Evolutionary conservation across 164 flowering plant species (phyloP).

Genomic region (Protea cynaroides): DNA sequence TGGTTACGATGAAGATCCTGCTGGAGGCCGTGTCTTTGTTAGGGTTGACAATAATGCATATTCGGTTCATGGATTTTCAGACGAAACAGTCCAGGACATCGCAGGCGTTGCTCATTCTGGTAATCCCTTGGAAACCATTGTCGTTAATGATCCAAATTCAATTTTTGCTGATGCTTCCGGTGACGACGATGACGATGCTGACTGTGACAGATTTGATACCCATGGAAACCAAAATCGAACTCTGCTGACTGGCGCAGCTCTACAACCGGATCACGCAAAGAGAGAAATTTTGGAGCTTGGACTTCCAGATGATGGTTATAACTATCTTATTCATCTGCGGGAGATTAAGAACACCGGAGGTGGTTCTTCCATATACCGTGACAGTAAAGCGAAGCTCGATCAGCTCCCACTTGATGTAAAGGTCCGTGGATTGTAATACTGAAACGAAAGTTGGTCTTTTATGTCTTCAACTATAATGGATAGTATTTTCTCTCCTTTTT

Average conservation of each 20-base stretch:
- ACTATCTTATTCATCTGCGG: conserved; percentile 69
- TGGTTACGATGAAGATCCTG: too few species aligned
- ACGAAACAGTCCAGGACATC: too few species aligned
- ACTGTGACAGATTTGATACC: not conserved
- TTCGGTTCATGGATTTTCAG: too few species aligned
- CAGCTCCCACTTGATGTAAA: conserved; percentile 66
- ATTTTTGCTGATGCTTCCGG: conserved; percentile 61
- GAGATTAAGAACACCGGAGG: conserved; percentile 81
- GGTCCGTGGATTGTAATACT: conserved; percentile 31
- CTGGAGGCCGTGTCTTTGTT: too few species aligned
- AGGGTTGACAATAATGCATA: too few species aligned
- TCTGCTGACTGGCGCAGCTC: not conserved
- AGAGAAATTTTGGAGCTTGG: conserved; percentile 86
- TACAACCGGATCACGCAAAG: conserved; percentile 55
- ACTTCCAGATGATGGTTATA: conserved; percentile 94
- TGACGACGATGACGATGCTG: conserved; percentile 37
- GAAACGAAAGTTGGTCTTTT: too few species aligned
- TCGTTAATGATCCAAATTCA: conserved; percentile 36
- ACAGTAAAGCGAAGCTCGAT: conserved; percentile 57
- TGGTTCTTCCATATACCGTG: conserved; percentile 62
- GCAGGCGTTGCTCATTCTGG: too few species aligned
- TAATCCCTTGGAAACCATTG: too few species aligned
- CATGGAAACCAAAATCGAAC: not conserved
- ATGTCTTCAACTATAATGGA: too few species aligned
- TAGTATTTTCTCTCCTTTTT: too few species aligned